Base-by-base conservation (phyloP, 2,329 filamentous ascomycete species). In the Claviceps maximensis region DNA sequence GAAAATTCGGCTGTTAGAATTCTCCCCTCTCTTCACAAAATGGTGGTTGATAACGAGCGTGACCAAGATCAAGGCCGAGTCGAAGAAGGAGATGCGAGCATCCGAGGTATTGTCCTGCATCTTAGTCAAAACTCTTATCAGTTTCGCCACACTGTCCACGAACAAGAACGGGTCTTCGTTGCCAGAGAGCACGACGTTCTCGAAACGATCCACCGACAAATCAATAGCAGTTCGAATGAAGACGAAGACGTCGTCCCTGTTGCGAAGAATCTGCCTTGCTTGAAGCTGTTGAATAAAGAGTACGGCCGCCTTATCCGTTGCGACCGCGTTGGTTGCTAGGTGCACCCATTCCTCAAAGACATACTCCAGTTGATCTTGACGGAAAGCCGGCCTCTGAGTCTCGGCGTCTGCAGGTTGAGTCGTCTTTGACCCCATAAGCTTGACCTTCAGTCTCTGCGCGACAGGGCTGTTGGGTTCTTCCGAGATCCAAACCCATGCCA, bases 281-380 rank as follows among this genome's bases (percentile, higher is more conserved):
- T 91, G 85, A 63, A 97, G 74, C 67, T 97, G 91, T 61, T 86
- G 82, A 47, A 96, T 79, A 67, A 97, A 97, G 1, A 87, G 80
- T 6, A 78, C 72, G 52, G 83, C 75, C 0, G 84, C 79, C 62
- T 85, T 86, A 56, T 89, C 85, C 4, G 84, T 83, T 4, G 84
- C 81, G 59, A 84, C 82, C n/a, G 82, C 78, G 60, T 89, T 87
- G 67, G 86, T 86, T 70, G 78, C 85, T 8, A 96, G 78, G 55
- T 85, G 83, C 29, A 91, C 80, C 93, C 93, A 98, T 70, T 98
- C 93, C 45, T 91, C 89, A 62, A 98, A 96, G 21, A 96, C 78
- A 64, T 98, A 97, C 60, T 94, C 89, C 69, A 95, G 82, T 66
- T 96, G 89, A 56, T 95, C 88, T 57, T 83, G 81, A 59, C 83